Evolutionary conservation across 768 basidiomycete genomes (phyloP), one percentile per base, ranked within the genome.

Genomic region (Lenzites betulinus): DNA sequence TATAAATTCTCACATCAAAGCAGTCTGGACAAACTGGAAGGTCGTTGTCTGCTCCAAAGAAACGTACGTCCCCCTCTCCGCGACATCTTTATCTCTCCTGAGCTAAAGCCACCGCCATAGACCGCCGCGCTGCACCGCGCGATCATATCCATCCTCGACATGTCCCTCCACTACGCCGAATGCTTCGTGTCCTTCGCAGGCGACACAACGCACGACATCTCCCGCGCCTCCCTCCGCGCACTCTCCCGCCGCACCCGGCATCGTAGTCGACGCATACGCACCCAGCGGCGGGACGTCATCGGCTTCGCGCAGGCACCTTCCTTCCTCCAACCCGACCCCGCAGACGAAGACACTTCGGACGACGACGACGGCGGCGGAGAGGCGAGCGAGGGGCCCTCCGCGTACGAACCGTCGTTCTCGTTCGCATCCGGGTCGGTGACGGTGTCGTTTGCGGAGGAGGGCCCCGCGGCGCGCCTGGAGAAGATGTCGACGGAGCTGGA

Each of bases 401-500:
- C 54, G 47, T 44, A 54, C 18, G 73, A 74, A 55, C 65, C 78
- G 16, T 81, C 80, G 50, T 79, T 83, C 56, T 78, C 78, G 12
- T 59, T 75, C n/a, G 75, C 78, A 11, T 59, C 75, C n/a, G 75
- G 65, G 22, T 75, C 77, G 38, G 58, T 60, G 25, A 57, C 15
- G 60, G 57, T 51, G 52, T 73, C 35, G 72, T 75, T 75, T 25
- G 73, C 70, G 9, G 83, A 82, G 13, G 83, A 80, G 35, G 80
- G 79, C 51, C 76, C 82, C n/a, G 73, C 78, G 52, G 73, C 71
- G 22, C 77, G 77, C 26, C 70, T 90, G 57, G 86, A 88, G 58
- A 86, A 80, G 71, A 81, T 92, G 80, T 82, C 85, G 11, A 72
- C 71, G 2, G 90, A 92, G 69, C 74, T 92, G 49, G 88, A 92